Percentiles rank a stretch among this genome's conserved stretches.
Conservation (phyloP, 139 green algal genomes). For the Volvox africanus region DNA sequence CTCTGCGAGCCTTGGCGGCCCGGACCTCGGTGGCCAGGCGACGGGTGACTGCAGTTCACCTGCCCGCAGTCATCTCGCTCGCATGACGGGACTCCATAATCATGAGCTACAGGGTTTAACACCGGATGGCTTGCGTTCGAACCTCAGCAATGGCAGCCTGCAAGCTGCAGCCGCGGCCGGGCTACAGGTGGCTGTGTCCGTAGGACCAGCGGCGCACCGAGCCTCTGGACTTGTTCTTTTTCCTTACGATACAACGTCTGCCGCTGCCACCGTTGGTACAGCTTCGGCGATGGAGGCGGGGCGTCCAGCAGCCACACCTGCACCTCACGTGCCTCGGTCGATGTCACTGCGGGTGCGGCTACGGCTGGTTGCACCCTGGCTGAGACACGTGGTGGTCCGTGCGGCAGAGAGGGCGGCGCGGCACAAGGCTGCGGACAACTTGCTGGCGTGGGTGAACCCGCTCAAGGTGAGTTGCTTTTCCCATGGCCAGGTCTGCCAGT, state of each 20-base stretch:
- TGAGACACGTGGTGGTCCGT: constrained; percentile 12
- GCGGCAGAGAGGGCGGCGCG: constrained; percentile 22
- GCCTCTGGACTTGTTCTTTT: not conserved
- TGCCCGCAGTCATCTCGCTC: too few species aligned
- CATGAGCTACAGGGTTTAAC: too few species aligned
- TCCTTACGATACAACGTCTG: not conserved
- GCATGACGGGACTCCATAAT: too few species aligned
- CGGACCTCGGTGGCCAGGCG: too few species aligned
- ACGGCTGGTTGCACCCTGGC: constrained; percentile 31
- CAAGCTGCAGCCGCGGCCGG: not conserved
- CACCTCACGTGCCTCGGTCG: not conserved
- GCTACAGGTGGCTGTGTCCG: not conserved
- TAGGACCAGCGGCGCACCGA: not conserved
- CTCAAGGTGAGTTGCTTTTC: constrained; percentile 13
- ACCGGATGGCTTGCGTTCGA: not conserved
- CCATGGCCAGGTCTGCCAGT: too few species aligned
- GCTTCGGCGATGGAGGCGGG: not conserved
- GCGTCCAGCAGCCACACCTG: not conserved
- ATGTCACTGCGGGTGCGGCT: constrained; percentile 21
- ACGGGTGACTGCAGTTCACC: too few species aligned
- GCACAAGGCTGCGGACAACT: constrained; percentile 36
- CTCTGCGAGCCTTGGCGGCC: too few species aligned
- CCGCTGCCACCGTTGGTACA: not conserved
- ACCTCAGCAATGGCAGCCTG: not conserved
- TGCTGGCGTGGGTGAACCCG: constrained; percentile 29